Evolutionary conservation across 495 filamentous ascomycete species (phyloP).

Genomic region (Xylaria venustula): DNA sequence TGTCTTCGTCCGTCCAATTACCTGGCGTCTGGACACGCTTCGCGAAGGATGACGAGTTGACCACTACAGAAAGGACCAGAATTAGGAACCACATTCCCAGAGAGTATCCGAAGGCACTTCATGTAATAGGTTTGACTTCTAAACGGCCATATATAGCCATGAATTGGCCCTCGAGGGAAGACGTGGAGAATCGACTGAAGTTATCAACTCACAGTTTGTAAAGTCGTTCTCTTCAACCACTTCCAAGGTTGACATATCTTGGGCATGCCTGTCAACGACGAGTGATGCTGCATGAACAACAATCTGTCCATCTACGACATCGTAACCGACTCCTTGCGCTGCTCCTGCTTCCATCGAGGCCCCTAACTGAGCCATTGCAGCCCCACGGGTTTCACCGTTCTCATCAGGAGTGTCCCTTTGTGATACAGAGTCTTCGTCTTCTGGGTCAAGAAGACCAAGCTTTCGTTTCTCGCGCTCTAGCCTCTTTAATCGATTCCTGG

Average conservation of each 20-base stretch:
- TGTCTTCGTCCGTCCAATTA: constrained; percentile 73
- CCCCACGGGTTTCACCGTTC: constrained; percentile 17
- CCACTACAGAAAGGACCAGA: constrained; percentile 29
- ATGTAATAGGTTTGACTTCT: not conserved
- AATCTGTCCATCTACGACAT: constrained; percentile 81
- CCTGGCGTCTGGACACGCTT: constrained; percentile 65
- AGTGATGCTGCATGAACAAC: constrained; percentile 75
- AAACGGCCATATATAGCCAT: not conserved
- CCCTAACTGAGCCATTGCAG: constrained; percentile 25
- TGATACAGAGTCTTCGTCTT: constrained; percentile 11
- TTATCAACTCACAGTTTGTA: constrained; percentile 47
- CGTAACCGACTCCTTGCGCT: constrained; percentile 53
- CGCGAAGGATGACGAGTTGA: constrained; percentile 71
- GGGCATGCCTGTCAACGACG: constrained; percentile 71
- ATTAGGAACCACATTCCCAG: not conserved
- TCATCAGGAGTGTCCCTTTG: constrained; percentile 16
- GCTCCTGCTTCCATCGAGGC: constrained; percentile 19
- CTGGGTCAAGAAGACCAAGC: constrained; percentile 15
- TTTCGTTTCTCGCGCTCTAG: constrained; percentile 32
- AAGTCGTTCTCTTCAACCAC: constrained; percentile 81
- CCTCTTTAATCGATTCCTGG: constrained; percentile 33
- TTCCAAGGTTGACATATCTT: constrained; percentile 42
- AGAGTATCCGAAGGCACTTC: not conserved
- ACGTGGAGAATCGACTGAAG: not conserved
- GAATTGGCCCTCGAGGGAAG: too few species aligned